Conservation (phyloP, 306 rosid species). For the Crotalaria pallida region DNA sequence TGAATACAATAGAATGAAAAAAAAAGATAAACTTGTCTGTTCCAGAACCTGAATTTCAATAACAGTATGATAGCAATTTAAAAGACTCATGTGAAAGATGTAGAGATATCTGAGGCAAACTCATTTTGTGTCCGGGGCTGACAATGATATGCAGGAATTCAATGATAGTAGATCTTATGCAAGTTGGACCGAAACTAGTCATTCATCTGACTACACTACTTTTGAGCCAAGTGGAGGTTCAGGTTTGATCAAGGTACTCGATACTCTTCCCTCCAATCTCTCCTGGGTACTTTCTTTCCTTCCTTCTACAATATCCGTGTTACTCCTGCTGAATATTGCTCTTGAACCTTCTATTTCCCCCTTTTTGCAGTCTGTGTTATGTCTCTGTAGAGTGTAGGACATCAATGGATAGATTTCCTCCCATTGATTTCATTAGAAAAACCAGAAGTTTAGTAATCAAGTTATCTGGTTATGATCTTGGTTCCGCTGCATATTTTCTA, state of each 20-base stretch:
- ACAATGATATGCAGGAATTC: conserved; percentile 54
- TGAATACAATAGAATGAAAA: no score
- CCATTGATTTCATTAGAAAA: background rate
- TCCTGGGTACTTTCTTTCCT: background rate
- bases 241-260: conserved; percentile 69
- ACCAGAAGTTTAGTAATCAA: background rate
- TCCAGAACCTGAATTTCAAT: no score
- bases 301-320: background rate
- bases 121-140: conserved; percentile 33
- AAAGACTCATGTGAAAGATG: no score
- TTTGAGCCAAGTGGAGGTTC: conserved; percentile 46
- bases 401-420: conserved; percentile 9
- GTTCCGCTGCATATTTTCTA: conserved; percentile 5
- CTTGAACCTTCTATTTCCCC: background rate
- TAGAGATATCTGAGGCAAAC: conserved; percentile 31
- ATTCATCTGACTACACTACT: conserved; percentile 38
- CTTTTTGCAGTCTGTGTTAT: background rate
- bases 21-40: no score
- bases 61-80: no score
- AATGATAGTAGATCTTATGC: conserved; percentile 43
- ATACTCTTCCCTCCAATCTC: background rate
- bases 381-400: background rate
- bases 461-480: conserved; percentile 7
- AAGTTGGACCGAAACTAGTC: conserved; percentile 33
- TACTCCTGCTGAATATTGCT: background rate